Conservation (phyloP, 371 early-diverging fungal species). For the Dentiscutata heterogama region DNA sequence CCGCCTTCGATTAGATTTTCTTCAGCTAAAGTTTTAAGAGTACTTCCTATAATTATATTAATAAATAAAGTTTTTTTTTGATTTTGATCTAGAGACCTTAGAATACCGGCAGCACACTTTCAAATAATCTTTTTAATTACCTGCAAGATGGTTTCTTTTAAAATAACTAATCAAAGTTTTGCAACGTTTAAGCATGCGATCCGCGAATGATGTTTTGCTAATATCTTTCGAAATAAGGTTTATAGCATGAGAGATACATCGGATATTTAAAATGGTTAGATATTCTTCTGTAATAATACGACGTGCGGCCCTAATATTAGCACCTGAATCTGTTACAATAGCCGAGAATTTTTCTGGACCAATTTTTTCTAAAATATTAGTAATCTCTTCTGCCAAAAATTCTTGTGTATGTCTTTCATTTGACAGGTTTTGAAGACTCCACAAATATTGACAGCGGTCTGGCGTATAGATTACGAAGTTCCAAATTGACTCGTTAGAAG, state of each 20-base stretch:
- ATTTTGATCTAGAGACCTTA: too few species aligned
- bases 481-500: not conserved
- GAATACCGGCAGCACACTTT: too few species aligned
- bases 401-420: not conserved
- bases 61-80: not conserved
- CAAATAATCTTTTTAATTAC: not conserved
- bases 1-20: not conserved
- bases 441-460: slow-evolving; percentile 9
- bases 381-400: slow-evolving; percentile 25
- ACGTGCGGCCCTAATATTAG: not conserved
- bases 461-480: slow-evolving; percentile 29
- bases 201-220: slow-evolving; percentile 20
- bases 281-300: slow-evolving; percentile 8
- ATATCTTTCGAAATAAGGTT: slow-evolving; percentile 37
- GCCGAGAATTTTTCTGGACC: slow-evolving; percentile 13
- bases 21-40: not conserved
- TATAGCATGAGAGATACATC: slow-evolving; percentile 9
- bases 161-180: slow-evolving; percentile 7
- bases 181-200: not conserved
- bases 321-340: not conserved
- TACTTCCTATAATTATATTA: not conserved
- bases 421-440: slow-evolving; percentile 10
- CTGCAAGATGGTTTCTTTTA: slow-evolving; percentile 8
- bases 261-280: not conserved
- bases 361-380: not conserved